A percentile compares a stretch with the other conserved stretches of the same genome.
Conservation (phyloP, 176 grass and related monocot genomes). For the Carex littledalei region DNA sequence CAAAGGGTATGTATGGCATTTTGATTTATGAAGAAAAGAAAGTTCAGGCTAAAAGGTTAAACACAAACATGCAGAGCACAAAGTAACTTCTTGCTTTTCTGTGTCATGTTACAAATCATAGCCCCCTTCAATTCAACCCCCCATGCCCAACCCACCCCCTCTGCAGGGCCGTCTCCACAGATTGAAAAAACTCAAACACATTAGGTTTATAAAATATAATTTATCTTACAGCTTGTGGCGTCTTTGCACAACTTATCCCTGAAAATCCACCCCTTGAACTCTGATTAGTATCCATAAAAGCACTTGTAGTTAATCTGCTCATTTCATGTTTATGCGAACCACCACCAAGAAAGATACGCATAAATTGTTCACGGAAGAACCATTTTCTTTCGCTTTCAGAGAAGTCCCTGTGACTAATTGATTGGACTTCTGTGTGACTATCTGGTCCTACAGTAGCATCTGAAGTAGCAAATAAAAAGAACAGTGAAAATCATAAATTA, state of each 20-base stretch:
- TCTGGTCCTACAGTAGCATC: conserved; percentile 42
- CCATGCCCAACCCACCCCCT: not conserved
- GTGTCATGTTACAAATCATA: not conserved
- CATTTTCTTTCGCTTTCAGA: conserved; percentile 29
- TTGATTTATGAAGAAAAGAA: not conserved
- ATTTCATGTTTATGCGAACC: conserved; percentile 17
- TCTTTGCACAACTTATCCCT: conserved; percentile 31
- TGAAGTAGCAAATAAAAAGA: not conserved
- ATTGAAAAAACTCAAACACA: not conserved
- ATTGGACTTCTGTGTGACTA: conserved; percentile 24
- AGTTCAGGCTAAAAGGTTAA: not conserved
- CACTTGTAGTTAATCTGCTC: conserved; percentile 21
- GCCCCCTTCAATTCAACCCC: not conserved
- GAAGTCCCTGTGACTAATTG: conserved; percentile 49
- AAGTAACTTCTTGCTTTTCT: not conserved
- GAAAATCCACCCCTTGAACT: conserved; percentile 36
- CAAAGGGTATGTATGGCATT: not conserved
- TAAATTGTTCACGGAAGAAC: conserved; percentile 36
- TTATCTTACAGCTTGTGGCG: conserved; percentile 8
- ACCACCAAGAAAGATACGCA: conserved; percentile 24
- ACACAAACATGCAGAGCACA: not conserved
- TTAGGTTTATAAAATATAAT: conserved; percentile 5
- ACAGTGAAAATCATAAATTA: not conserved
- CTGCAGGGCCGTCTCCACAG: not conserved
- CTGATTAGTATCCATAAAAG: conserved; percentile 29